Evolutionary conservation across 345 rosid species (phyloP), one percentile per base, ranked within the genome.

Genomic region (Acer campestre): DNA sequence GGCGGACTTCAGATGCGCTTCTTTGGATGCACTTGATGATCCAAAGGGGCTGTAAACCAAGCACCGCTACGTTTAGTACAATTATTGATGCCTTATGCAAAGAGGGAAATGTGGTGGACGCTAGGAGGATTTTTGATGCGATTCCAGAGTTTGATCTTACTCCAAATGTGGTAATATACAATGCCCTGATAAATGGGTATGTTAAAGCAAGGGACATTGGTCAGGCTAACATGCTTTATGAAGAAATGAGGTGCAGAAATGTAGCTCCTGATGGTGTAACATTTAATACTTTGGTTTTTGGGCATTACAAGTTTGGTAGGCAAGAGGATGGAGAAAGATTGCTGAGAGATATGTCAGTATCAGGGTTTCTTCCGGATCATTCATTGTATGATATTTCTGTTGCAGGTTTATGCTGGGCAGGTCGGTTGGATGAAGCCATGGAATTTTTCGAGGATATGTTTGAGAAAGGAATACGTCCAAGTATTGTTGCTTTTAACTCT

Each of bases 371-470:
- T 83, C 86, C 83, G 40, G 78, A 68, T 81, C 75, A 74, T 79
- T 84, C 88, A 48, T 66, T 81, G 69, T 73, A 77, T 82, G 91
- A 90, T 78, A 85, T 87, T 68, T 77, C 83, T 53, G 80, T 92
- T 61, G 92, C 90, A 78, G 88, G 86, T 63, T 78, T 89, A 72
- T 92, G 97, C 70, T 92, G 94, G 93, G 88, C 87, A 48, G 93
- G 91, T 63, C 78, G 66, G 49, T 46, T 90, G 83, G 88, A 90
- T 58, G 87, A 84, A 59, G 94, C 94, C 61, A 51, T 77, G 81
- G 71, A 82, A 68, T 51, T 83, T 78, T 82, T 90, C 68, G 80
- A 75, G 73, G 82, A 84, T 79, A 79, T 86, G 80, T 86, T 90
- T 38, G 93, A 86, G 82, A 90, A 80, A 77, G 97, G 94, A 83